These are phyloP conservation scores for Cladophialophora psammophila DNA, from an alignment of 2,329 filamentous ascomycete species.

Conservation along the genomic window DNA sequence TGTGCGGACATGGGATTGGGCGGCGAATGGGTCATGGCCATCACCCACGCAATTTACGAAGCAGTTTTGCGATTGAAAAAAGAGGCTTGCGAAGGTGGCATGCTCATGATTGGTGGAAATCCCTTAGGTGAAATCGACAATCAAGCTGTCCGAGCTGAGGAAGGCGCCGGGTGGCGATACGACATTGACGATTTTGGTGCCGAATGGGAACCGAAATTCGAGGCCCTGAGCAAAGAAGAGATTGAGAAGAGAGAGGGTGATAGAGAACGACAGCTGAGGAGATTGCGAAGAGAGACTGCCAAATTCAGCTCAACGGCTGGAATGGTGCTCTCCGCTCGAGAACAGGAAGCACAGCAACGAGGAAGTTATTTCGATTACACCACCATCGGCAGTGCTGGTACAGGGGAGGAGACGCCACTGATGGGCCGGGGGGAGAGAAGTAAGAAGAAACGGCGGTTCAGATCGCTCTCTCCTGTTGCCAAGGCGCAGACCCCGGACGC, in stretches of 20 bases:
- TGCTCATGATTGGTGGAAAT: slow-evolving; percentile 67
- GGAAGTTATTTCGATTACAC: slow-evolving; percentile 66
- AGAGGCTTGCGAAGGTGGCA: slow-evolving; percentile 91
- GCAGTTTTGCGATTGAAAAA: slow-evolving; percentile 92
- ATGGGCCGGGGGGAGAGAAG: slow-evolving; percentile 92
- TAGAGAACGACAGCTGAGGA: slow-evolving; percentile 85
- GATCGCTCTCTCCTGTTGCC: slow-evolving; percentile 83
- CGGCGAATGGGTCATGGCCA: slow-evolving; percentile 91
- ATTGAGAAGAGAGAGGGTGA: slow-evolving; percentile 97
- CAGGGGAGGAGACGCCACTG: slow-evolving; percentile 67
- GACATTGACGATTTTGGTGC: slow-evolving; percentile 88
- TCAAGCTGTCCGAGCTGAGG: slow-evolving; percentile 78
- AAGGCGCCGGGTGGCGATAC: slow-evolving; percentile 90
- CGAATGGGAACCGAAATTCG: slow-evolving; percentile 84
- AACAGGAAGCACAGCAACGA: slow-evolving; percentile 66
- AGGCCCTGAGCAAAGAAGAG: slow-evolving; percentile 87
- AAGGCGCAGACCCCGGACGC: slow-evolving; percentile 74
- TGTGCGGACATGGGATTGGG: slow-evolving; percentile 89
- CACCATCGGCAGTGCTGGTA: slow-evolving; percentile 47
- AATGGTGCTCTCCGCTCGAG: slow-evolving; percentile 67
- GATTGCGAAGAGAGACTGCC: slow-evolving; percentile 87
- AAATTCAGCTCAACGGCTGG: slow-evolving; percentile 87
- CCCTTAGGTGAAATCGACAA: slow-evolving; percentile 77
- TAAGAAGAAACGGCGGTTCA: slow-evolving; percentile 93
- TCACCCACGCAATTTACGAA: slow-evolving; percentile 97